Base-by-base conservation (phyloP, 2,329 filamentous ascomycete species). In the Botryotinia calthae region DNA sequence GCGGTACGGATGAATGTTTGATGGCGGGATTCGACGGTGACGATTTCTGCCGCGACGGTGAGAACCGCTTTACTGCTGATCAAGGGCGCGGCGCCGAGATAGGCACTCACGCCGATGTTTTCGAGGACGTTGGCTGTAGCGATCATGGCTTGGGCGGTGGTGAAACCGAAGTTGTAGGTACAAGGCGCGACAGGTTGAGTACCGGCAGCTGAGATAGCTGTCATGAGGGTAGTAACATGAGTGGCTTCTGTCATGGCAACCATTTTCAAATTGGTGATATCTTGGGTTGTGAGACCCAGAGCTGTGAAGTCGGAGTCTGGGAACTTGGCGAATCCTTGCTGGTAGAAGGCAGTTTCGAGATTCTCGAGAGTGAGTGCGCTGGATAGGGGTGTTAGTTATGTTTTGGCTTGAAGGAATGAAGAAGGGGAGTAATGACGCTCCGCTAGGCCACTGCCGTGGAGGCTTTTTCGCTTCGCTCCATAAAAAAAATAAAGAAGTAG, bases 281-380 rank as follows among this genome's bases (percentile, higher is more conserved):
- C 85, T 59, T 80, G 79, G 58, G 85, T 82, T 72, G 81, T 84
- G 73, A 91, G 85, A 74, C 90, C 90, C 22, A 91, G 84, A 54
- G 88, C 88, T 37, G 83, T 80, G 82, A 94, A 94, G 79, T 93
- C 88, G 44, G 85, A 81, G 58, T 87, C 85, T 40, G 88, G 85
- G 83, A 93, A 92, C 81, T 88, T 86, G 75, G 85, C 85, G 79
- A 94, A 92, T 54, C 90, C 91, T 79, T 91, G 86, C 77, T 87
- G 85, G 85, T 94, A 94, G 82, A 93, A 94, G 72, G 86, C 85
- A 37, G 89, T 86, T 83, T 94, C 92, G 78, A 94, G 90, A 82
- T 91, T 90, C 82, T 94, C 92, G 63, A 93, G 85, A 9, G 91
- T 93, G 72, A 93, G 84, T 75, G 91, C 91, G 79, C 89, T 91